Evolutionary conservation across 495 filamentous ascomycete genomes (phyloP), one percentile per base, ranked within the genome.

Genomic region (Staphylotrichum tortipilum): DNA sequence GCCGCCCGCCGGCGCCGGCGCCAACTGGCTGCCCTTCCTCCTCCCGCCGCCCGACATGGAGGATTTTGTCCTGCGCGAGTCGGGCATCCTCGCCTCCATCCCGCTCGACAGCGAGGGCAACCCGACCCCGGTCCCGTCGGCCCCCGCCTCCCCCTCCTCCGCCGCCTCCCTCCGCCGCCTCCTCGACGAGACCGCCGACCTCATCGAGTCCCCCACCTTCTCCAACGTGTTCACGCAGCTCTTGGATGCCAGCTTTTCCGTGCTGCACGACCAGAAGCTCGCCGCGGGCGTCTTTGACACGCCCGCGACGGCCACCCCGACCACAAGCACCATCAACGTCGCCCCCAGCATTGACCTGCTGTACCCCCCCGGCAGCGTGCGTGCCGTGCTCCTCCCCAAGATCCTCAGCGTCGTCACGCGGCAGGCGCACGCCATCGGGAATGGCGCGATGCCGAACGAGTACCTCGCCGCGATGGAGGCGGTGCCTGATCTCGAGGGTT

Each of bases 161-260:
- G 63, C 76, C 11, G 74, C 78, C 38, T 71, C 75, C 24, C 79
- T 97, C 55, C 85, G 91, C 42, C 82, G 86, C 44, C 78, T 99
- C n/a, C 74, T 98, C 1, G 89, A 97, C 59, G 92, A 97, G 68
- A 96, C 92, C 9, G 84, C 92, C 18, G 92, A 98, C 65, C 75
- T 97, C 15, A 85, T 98, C 56, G 94, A 98, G 49, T 95, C 91
- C 0, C 94, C 94, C 0, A 76, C 84, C 17, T 95, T 96, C 66
- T 77, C 82, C 7, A 81, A 83, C 50, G 88, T 97, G 28, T 68
- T 92, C 35, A 88, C 85, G 7, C 79, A 85, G 51, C 79, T 96
- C 48, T 84, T 97, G 53, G 89, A 96, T 62, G 79, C 89, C 36
- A 82, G 81, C 7, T 97, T 95, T 72, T 84, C 84, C 5, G 77